phyloP scores from a whole-genome alignment of 2,329 filamentous ascomycete genomes.

The Epichloe uncinata region DNA sequence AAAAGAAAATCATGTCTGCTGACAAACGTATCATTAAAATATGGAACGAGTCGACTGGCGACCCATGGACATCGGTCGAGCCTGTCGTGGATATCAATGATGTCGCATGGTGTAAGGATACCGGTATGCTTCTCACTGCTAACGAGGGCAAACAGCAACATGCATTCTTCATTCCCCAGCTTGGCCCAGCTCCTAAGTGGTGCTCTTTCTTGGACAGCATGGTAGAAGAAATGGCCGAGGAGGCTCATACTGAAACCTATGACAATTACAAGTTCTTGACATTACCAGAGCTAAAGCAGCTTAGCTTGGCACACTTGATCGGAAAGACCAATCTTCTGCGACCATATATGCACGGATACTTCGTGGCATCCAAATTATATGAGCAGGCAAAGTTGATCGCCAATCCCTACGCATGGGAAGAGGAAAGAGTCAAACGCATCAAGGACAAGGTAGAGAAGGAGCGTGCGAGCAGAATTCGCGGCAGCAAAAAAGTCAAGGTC shows the following conservation, averaged over 20 bases:
- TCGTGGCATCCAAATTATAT: slow-evolving; percentile 88
- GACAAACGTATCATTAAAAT: slow-evolving; percentile 97
- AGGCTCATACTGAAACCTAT: slow-evolving; percentile 67
- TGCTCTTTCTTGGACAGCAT: slow-evolving; percentile 94
- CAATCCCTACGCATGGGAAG: slow-evolving; percentile 88
- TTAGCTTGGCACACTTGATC: slow-evolving; percentile 79
- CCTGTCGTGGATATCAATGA: slow-evolving; percentile 90
- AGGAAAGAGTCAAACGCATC: slow-evolving; percentile 80
- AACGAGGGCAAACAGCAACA: slow-evolving; percentile 95
- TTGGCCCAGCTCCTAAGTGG: slow-evolving; percentile 89
- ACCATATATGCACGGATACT: slow-evolving; percentile 99
- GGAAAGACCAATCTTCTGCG: slow-evolving; percentile 80
- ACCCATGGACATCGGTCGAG: slow-evolving; percentile 91
- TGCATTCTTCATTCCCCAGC: slow-evolving; percentile 85
- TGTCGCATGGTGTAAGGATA: slow-evolving; percentile 83
- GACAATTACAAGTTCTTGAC: slow-evolving; percentile 99
- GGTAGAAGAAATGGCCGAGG: slow-evolving; percentile 96
- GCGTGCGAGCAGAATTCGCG: slow-evolving; percentile 84
- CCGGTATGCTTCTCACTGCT: slow-evolving; percentile 89
- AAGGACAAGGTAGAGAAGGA: slow-evolving; percentile 96
- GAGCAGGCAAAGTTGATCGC: slow-evolving; percentile 88
- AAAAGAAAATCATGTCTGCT: slow-evolving; percentile 79
- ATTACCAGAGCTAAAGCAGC: slow-evolving; percentile 65
- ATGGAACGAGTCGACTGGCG: slow-evolving; percentile 73
- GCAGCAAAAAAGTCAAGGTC: slow-evolving; percentile 95